Percentiles rank a stretch among this genome's conserved stretches.
Conservation (phyloP, 2,329 filamentous ascomycete genomes). For the Stagonosporopsis chrysanthemi region DNA sequence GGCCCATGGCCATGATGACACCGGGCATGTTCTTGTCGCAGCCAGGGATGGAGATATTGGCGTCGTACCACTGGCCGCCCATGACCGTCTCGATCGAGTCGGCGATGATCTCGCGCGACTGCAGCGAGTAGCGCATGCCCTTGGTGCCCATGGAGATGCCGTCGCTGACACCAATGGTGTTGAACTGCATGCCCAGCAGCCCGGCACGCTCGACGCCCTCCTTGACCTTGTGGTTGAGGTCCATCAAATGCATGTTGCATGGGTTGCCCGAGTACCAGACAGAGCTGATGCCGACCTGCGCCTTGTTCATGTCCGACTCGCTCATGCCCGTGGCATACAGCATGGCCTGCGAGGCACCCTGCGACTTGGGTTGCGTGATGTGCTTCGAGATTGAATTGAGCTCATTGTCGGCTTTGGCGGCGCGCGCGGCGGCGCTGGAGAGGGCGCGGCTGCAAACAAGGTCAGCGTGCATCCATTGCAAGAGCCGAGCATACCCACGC, state of each 20-base stretch:
- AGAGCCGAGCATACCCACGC: slow-evolving; percentile 31
- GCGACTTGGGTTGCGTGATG: slow-evolving; percentile 97
- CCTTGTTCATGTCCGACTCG: slow-evolving; percentile 90
- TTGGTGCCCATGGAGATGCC: slow-evolving; percentile 98
- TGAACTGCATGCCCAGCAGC: slow-evolving; percentile 94
- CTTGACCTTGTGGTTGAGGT: slow-evolving; percentile 81
- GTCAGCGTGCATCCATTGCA: not conserved
- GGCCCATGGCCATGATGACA: slow-evolving; percentile 79
- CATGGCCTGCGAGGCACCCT: slow-evolving; percentile 99
- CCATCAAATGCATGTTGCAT: slow-evolving; percentile 98
- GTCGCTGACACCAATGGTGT: slow-evolving; percentile 97
- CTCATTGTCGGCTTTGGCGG: slow-evolving; percentile 44
- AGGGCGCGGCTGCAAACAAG: slow-evolving; percentile 40
- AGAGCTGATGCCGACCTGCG: slow-evolving; percentile 96
- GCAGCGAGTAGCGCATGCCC: slow-evolving; percentile 94
- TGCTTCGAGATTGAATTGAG: slow-evolving; percentile 79
- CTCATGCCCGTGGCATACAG: slow-evolving; percentile 91
- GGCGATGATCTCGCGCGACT: slow-evolving; percentile 95
- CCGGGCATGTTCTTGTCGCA: slow-evolving; percentile 99
- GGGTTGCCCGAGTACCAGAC: slow-evolving; percentile 99
- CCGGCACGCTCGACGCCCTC: slow-evolving; percentile 77
- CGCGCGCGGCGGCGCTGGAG: slow-evolving; percentile 43
- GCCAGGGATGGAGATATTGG: slow-evolving; percentile 93
- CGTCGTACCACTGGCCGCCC: slow-evolving; percentile 98
- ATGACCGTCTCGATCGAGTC: slow-evolving; percentile 99